Percentiles rank a stretch among this genome's conserved stretches.
Evolutionary conservation across 768 basidiomycete genomes (phyloP).

Genomic region (Auriscalpium microsporum): DNA sequence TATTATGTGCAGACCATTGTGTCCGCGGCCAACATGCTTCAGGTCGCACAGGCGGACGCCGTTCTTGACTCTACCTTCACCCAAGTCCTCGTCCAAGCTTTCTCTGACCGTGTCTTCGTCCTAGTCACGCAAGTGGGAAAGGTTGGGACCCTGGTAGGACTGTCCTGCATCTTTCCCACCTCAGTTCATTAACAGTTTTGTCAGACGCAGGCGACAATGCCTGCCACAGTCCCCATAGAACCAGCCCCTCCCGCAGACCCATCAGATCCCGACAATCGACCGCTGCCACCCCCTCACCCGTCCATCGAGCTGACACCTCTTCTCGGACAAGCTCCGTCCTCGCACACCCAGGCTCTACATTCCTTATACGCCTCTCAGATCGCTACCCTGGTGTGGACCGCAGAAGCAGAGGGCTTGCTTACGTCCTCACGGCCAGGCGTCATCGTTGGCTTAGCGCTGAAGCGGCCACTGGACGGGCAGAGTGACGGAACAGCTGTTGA

Average conservation of each 20-base stretch:
- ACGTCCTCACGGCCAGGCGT: constrained; percentile 5
- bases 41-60: constrained; percentile 43
- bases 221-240: constrained; percentile 40
- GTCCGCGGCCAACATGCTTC: constrained; percentile 22
- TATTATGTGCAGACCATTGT: no score
- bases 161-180: neutral
- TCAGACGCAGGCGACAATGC: constrained; percentile 77
- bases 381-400: constrained; percentile 73
- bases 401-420: constrained; percentile 32
- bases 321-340: constrained; percentile 65
- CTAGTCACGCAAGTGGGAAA: constrained; percentile 86
- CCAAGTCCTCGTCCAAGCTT: constrained; percentile 71
- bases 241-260: constrained; percentile 33
- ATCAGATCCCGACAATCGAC: constrained; percentile 23
- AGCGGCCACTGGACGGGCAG: constrained; percentile 65
- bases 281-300: constrained; percentile 54
- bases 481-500: constrained; percentile 39
- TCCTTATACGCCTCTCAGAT: constrained; percentile 82
- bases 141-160: constrained; percentile 73
- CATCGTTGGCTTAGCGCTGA: constrained; percentile 26
- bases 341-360: constrained; percentile 62
- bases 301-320: constrained; percentile 71
- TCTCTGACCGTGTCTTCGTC: constrained; percentile 75
- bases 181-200: constrained; percentile 9
- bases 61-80: constrained; percentile 52